Base-by-base conservation (phyloP, 495 filamentous ascomycete genomes). In the Podospora pseudocomata region DNA sequence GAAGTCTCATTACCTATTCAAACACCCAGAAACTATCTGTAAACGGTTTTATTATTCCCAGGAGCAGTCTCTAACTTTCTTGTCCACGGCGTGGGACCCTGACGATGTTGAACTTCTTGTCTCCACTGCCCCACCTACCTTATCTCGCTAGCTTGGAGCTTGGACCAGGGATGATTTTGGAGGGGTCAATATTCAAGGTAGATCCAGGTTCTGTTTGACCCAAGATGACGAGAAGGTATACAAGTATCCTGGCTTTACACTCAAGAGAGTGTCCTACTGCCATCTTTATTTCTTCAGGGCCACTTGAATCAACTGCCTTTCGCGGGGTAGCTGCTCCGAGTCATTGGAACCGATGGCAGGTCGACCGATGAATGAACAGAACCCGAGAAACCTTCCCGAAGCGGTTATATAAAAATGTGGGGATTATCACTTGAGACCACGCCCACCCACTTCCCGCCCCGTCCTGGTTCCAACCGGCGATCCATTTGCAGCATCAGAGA, bases 111-210 rank as follows among this genome's bases (percentile, higher is more conserved):
- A 49, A 16, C 39, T 49, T 18, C 5, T 49, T 49, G 39, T 11
- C 39, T 18, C 39, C 39, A 11, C 39, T 49, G 39, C 61, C 61
- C 61, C 30, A 39, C 61, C 61, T 44, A 15, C 20, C 32, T 63
- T 63, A 63, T 63, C 61, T 63, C 61, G 61, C 28, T 44, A 63
- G 30, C 61, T 28, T 16, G 34, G 61, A 53, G 61, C 61, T 53
- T 63, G 61, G 61, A 6, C 28, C 61, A 39, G 30, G 6, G 61
- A 0, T n/a, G 9, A 0, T 15, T 32, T 32, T 18, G 34, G 30
- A 32, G 27, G 59, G 13, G 23, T 20, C 19, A 58, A 20, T 20
- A 18, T 58, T 6, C n/a, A 9, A 18, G 19, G n/a, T 58, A 15
- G 5, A 23, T 20, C 13, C 56, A 59, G 4, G 18, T 20, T 49